A percentile compares a stretch with the other conserved stretches of the same genome.
phyloP scores from a whole-genome alignment of 2,329 filamentous ascomycete genomes.

The Alternaria viburni region DNA sequence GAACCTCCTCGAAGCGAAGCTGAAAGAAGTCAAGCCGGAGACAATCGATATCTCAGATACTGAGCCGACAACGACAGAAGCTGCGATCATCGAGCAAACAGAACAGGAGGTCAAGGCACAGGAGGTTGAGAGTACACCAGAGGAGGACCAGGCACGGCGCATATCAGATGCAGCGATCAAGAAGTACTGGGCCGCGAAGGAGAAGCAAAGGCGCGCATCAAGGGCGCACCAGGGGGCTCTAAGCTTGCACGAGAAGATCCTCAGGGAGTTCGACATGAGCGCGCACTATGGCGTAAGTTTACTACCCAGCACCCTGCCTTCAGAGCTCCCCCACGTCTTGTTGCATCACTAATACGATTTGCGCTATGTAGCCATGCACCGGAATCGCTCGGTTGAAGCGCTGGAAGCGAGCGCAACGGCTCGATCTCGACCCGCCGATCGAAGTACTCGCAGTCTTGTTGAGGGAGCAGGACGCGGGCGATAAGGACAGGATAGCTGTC shows the following conservation, averaged over 20 bases:
- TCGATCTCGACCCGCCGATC: constrained; percentile 86
- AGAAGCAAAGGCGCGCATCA: constrained; percentile 70
- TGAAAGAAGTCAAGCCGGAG: constrained; percentile 36
- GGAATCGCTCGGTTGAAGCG: constrained; percentile 81
- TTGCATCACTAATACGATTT: constrained; percentile 18
- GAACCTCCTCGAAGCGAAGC: constrained; percentile 44
- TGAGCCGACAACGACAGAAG: constrained; percentile 49
- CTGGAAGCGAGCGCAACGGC: constrained; percentile 82
- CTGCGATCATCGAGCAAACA: constrained; percentile 48
- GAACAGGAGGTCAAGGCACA: constrained; percentile 41
- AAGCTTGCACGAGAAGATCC: constrained; percentile 77
- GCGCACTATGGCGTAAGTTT: constrained; percentile 83
- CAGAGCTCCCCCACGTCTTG: constrained; percentile 30
- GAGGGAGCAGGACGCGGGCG: constrained; percentile 64
- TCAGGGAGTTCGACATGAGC: constrained; percentile 91
- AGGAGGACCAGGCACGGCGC: constrained; percentile 66
- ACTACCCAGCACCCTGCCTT: not conserved
- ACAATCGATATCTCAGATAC: constrained; percentile 25
- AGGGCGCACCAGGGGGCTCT: constrained; percentile 80
- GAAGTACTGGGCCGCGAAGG: constrained; percentile 78
- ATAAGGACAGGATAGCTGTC: constrained; percentile 56
- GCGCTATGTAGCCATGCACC: constrained; percentile 75
- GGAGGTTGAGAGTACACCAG: constrained; percentile 33
- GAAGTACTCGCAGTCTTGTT: constrained; percentile 88
- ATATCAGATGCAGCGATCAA: constrained; percentile 73